Percentiles rank a stretch among this genome's conserved stretches.
These are phyloP conservation scores for Colletotrichum endophyticum DNA, from an alignment of 2,329 filamentous ascomycete genomes.

Conservation along the genomic window DNA sequence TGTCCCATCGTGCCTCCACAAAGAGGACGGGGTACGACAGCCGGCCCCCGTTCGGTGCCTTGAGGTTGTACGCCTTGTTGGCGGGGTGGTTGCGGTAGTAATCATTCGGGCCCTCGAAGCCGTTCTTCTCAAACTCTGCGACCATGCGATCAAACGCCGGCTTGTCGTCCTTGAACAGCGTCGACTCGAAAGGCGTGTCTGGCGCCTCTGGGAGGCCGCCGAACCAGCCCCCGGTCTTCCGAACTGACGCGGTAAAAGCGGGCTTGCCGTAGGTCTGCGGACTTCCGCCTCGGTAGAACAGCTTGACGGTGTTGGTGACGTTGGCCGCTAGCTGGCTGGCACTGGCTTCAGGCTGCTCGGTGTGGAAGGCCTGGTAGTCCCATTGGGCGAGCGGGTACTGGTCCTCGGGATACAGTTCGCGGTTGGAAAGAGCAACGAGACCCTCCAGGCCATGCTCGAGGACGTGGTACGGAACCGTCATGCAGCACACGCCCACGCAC, in stretches of 20 bases:
- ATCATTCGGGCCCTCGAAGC: slow-evolving; percentile 57
- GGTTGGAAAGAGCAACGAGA: slow-evolving; percentile 39
- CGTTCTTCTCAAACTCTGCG: slow-evolving; percentile 88
- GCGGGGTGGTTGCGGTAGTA: slow-evolving; percentile 46
- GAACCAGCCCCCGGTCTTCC: slow-evolving; percentile 23
- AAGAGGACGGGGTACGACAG: slow-evolving; percentile 40
- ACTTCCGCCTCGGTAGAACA: neutral
- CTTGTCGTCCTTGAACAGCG: neutral
- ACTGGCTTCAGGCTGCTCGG: slow-evolving; percentile 28
- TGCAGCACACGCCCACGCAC: slow-evolving; percentile 25
- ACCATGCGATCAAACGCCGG: slow-evolving; percentile 75
- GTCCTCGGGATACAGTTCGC: slow-evolving; percentile 48
- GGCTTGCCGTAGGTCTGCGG: neutral
- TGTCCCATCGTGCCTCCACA: slow-evolving; percentile 41
- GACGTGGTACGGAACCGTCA: slow-evolving; percentile 44
- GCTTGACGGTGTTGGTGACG: slow-evolving; percentile 18
- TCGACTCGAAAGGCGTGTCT: neutral
- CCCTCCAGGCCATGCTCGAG: slow-evolving; percentile 44
- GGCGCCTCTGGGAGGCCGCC: slow-evolving; percentile 2
- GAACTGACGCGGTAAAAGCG: neutral
- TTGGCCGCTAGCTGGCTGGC: slow-evolving; percentile 22
- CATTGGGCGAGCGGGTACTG: slow-evolving; percentile 39
- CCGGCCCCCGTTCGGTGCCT: slow-evolving; percentile 28
- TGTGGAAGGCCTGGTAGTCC: slow-evolving; percentile 33
- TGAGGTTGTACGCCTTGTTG: slow-evolving; percentile 41